Conservation (phyloP, 2,329 filamentous ascomycete species). For the Apiospora aurea region DNA sequence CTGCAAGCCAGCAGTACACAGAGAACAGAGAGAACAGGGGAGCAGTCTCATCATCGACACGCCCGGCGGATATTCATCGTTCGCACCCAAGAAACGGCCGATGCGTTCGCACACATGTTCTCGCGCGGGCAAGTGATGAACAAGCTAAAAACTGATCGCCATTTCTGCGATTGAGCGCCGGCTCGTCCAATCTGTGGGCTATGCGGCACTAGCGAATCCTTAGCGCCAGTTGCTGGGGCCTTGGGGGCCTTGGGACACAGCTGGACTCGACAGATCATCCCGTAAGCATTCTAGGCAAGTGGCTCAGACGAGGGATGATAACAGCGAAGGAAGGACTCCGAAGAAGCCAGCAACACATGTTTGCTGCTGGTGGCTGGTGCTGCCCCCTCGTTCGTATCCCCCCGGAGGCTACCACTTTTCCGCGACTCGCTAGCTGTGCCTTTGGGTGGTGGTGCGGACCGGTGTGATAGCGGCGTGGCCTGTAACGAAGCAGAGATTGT, state of each 20-base stretch:
- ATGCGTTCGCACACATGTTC: neutral
- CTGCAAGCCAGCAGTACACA: conserved; percentile 1
- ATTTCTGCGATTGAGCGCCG: conserved; percentile 6
- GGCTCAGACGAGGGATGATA: neutral
- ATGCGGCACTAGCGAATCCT: neutral
- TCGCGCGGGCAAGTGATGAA: neutral
- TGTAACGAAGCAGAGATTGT: conserved; percentile 19
- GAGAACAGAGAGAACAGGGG: neutral
- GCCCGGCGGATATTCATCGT: neutral
- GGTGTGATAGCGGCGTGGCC: conserved; percentile 21
- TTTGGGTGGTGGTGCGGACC: neutral
- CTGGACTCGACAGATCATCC: neutral
- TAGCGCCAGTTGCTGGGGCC: neutral
- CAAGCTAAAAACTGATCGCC: conserved; percentile 6
- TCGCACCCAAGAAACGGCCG: neutral
- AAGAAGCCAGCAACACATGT: neutral
- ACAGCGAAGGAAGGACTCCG: neutral
- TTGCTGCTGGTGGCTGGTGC: neutral
- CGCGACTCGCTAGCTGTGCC: conserved; percentile 11
- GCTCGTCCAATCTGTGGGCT: conserved; percentile 8
- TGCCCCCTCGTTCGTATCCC: neutral
- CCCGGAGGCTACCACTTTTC: neutral
- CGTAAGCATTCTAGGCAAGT: neutral
- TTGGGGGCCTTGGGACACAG: neutral
- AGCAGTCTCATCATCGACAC: neutral